phyloP scores from a whole-genome alignment of 2,329 filamentous ascomycete genomes.

The Talaromyces verruculosus region DNA sequence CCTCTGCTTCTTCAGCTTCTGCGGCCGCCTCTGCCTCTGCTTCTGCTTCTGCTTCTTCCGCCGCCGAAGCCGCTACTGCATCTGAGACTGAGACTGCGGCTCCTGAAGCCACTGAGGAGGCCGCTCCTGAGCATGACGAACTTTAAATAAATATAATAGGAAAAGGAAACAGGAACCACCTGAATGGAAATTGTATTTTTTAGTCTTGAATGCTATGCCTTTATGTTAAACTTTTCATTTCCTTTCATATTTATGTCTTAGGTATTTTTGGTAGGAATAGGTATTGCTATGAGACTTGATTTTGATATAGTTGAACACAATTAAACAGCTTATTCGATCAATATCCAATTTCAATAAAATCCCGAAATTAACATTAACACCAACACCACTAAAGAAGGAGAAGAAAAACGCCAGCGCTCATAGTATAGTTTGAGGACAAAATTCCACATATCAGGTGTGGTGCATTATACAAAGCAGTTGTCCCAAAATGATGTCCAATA shows the following conservation, averaged over 20 bases:
- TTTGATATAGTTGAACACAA: neutral
- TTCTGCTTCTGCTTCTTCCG: conserved; percentile 25
- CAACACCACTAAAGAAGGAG: neutral
- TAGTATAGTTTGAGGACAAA: neutral
- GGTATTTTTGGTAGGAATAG: neutral
- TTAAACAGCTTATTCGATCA: neutral
- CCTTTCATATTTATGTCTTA: neutral
- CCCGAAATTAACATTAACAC: neutral
- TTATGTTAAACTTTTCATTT: neutral
- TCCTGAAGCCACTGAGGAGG: conserved; percentile 21
- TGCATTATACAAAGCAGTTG: neutral
- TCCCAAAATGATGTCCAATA: neutral
- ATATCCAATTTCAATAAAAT: neutral
- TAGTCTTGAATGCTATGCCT: conserved; percentile 9
- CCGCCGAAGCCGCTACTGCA: conserved; percentile 19
- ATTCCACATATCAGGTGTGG: neutral
- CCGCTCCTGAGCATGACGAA: conserved; percentile 39
- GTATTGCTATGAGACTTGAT: neutral
- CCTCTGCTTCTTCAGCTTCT: conserved; percentile 24
- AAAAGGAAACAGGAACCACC: neutral
- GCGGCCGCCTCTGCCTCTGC: conserved; percentile 20
- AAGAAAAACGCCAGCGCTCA: neutral
- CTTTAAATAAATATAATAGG: conserved; percentile 31
- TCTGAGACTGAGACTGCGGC: conserved; percentile 30
- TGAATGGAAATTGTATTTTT: conserved; percentile 15